Percentiles rank a stretch among this genome's conserved stretches.
phyloP scores from a whole-genome alignment of 257 asterid species.

The Solanum chilense region DNA sequence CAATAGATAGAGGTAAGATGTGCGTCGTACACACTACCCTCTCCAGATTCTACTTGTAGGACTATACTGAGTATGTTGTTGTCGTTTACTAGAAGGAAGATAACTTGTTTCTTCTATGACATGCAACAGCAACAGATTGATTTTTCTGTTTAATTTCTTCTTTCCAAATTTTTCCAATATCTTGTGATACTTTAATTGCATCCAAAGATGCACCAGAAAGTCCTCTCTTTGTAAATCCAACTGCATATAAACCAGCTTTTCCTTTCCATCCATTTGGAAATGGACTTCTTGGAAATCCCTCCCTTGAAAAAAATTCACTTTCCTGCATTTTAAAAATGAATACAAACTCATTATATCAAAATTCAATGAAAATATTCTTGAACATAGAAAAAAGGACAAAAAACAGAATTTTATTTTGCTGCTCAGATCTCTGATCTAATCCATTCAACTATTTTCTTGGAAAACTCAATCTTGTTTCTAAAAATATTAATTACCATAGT shows the following conservation, averaged over 20 bases:
- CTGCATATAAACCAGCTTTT: constrained; percentile 69
- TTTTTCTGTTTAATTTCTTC: constrained; percentile 50
- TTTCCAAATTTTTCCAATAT: constrained; percentile 69
- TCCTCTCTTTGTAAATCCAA: constrained; percentile 85
- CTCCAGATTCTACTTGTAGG: background rate
- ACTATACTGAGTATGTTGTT: background rate
- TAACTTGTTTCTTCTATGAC: constrained; percentile 36
- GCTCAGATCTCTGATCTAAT: constrained; percentile 2
- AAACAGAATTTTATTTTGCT: background rate
- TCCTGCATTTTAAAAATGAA: constrained; percentile 29
- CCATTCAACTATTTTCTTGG: constrained; percentile 15
- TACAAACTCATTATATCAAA: background rate
- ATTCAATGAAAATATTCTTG: background rate
- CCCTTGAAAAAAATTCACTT: constrained; percentile 48
- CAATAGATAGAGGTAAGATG: background rate
- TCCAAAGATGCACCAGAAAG: constrained; percentile 75
- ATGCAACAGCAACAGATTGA: constrained; percentile 33
- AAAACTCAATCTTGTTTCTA: constrained; percentile 19
- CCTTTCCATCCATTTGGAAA: constrained; percentile 97
- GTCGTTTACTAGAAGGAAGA: background rate
- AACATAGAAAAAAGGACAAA: background rate
- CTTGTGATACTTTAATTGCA: constrained; percentile 66
- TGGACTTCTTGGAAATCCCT: constrained; percentile 65
- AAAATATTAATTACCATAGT: background rate
- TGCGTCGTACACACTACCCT: background rate